phyloP scores from a whole-genome alignment of 2,329 filamentous ascomycete genomes.

The Ceratocystis cacaofunesta region DNA sequence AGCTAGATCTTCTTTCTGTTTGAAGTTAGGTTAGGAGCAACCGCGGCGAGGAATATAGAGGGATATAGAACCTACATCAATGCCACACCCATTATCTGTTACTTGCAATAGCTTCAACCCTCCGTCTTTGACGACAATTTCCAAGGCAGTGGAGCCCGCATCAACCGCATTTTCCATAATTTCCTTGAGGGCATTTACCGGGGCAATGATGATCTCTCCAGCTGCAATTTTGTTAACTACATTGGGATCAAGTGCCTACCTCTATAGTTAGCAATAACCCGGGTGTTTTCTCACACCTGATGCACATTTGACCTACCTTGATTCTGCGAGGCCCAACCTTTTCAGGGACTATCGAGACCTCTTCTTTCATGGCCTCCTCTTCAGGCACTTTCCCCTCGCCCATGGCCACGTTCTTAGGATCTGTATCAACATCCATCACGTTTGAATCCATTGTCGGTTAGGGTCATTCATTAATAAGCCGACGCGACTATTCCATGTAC shows the following conservation, averaged over 20 bases:
- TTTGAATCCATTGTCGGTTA: neutral
- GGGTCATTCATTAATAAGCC: neutral
- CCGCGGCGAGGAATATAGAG: neutral
- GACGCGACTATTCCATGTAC: too few species aligned
- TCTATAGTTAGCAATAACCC: neutral
- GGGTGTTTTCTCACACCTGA: neutral
- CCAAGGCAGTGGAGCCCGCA: constrained; percentile 81
- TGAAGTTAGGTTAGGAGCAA: constrained; percentile 19
- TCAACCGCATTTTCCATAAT: constrained; percentile 95
- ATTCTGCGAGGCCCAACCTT: constrained; percentile 2
- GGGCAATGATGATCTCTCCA: constrained; percentile 94
- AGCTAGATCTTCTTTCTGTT: constrained; percentile 71
- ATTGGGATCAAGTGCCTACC: constrained; percentile 68
- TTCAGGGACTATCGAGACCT: neutral
- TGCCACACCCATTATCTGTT: constrained; percentile 91
- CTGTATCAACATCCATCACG: neutral
- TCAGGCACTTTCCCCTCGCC: neutral
- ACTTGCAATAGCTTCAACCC: constrained; percentile 92
- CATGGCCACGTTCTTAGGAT: neutral
- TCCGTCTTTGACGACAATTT: constrained; percentile 86
- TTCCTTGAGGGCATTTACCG: constrained; percentile 90
- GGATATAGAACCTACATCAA: constrained; percentile 50
- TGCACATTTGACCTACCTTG: constrained; percentile 1
- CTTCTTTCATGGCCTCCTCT: neutral
- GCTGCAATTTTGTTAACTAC: constrained; percentile 98